phyloP scores from a whole-genome alignment of 2,329 filamentous ascomycete genomes.

The Monilinia vaccinii-corymbosi region DNA sequence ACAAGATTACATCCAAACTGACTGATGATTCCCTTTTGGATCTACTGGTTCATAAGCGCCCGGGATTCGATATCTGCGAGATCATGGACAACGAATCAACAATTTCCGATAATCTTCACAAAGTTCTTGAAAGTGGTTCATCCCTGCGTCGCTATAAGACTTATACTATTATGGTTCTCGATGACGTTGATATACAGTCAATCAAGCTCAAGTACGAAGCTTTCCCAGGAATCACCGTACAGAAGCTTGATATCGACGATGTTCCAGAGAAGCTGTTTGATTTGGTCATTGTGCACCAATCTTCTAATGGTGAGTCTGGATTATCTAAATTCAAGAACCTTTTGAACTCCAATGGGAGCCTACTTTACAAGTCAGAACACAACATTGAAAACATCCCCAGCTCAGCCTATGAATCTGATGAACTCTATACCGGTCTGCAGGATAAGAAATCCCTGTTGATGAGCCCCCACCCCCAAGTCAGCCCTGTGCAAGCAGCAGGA shows the following conservation, averaged over 20 bases:
- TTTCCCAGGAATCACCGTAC: neutral
- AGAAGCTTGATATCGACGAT: neutral
- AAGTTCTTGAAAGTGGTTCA: neutral
- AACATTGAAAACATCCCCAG: neutral
- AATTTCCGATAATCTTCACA: neutral
- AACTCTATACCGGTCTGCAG: neutral
- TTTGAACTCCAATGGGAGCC: neutral
- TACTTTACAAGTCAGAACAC: neutral
- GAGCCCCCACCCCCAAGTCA: neutral
- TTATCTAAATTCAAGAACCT: neutral
- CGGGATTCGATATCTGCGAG: neutral
- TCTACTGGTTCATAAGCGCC: conserved; percentile 1
- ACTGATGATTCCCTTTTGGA: neutral
- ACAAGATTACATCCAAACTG: neutral
- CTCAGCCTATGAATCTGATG: neutral
- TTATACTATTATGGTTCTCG: neutral
- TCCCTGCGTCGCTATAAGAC: neutral
- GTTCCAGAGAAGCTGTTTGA: neutral
- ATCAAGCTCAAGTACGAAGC: neutral
- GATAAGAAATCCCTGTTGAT: neutral
- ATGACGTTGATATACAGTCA: neutral
- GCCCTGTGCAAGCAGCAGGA: neutral
- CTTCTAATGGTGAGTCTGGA: neutral
- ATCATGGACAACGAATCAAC: neutral
- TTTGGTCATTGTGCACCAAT: neutral